A percentile compares a stretch with the other conserved stretches of the same genome.
phyloP scores from a whole-genome alignment of 2,329 filamentous ascomycete genomes.

The Sarocladiaceae sp. region DNA sequence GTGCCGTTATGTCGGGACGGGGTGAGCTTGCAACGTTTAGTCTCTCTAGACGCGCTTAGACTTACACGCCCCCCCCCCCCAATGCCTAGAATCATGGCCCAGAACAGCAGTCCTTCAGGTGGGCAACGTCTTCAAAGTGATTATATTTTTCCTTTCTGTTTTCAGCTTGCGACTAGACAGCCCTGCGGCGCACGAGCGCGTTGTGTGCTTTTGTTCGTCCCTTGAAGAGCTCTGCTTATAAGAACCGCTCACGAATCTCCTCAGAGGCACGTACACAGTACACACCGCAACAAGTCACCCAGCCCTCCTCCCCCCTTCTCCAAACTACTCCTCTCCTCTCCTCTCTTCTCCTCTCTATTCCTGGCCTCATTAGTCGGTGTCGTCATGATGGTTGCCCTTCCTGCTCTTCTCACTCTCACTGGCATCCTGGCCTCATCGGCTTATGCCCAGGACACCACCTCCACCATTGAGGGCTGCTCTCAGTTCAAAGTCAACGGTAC shows the following conservation, averaged over 20 bases:
- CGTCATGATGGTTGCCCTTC: not conserved
- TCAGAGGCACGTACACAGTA: not conserved
- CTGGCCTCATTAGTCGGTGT: no score
- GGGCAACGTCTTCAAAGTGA: not conserved
- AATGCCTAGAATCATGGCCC: no score
- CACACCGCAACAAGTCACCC: not conserved
- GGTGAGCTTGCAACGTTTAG: no score
- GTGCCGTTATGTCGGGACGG: no score
- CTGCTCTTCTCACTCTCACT: not conserved
- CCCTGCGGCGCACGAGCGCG: not conserved
- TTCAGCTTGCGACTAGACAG: not conserved
- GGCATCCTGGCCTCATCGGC: not conserved
- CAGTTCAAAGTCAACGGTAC: slow-evolving; percentile 14
- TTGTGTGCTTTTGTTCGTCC: not conserved
- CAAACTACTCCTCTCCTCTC: not conserved
- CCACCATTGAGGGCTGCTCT: slow-evolving; percentile 1
- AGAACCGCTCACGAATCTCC: not conserved
- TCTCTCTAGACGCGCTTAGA: no score
- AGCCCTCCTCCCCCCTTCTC: not conserved
- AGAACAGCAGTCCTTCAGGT: no score
- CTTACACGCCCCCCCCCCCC: no score
- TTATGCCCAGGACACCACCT: not conserved
- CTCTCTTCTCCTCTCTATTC: not conserved
- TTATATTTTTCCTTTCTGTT: not conserved
- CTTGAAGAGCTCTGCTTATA: not conserved